Evolutionary conservation across 1,284 basidiomycete species (phyloP).

Genomic region (Ceratobasidium theobromae): DNA sequence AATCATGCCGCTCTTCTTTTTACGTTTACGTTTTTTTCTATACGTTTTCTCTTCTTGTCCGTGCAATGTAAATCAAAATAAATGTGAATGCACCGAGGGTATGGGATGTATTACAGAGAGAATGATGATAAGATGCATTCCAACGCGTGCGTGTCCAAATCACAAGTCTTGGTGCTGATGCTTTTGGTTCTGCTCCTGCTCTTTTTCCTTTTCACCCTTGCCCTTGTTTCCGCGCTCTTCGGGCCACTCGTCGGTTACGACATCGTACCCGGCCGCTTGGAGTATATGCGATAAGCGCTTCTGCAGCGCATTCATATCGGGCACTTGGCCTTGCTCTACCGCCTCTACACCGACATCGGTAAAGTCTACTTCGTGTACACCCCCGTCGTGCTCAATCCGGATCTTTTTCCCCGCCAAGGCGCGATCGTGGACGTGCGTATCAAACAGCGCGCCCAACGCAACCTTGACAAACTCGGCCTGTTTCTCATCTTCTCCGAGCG

Average conservation of each 20-base stretch:
- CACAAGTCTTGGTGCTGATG: not conserved
- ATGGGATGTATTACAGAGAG: conserved; percentile 1
- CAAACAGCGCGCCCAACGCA: conserved; percentile 25
- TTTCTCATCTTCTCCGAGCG: not conserved
- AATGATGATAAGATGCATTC: conserved; percentile 14
- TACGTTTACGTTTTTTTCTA: conserved; percentile 31
- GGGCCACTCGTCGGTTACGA: conserved; percentile 36
- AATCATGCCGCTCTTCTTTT: conserved; percentile 27
- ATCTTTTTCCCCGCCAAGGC: conserved; percentile 22
- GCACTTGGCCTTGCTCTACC: conserved; percentile 24
- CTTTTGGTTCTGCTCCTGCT: not conserved
- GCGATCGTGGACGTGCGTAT: conserved; percentile 5
- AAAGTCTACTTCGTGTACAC: conserved; percentile 34
- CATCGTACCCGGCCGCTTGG: conserved; percentile 50
- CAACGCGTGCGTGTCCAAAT: conserved; percentile 5
- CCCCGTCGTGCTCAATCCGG: conserved; percentile 30
- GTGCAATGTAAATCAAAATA: conserved; percentile 32
- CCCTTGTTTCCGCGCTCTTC: conserved; percentile 10
- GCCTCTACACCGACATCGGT: conserved; percentile 17
- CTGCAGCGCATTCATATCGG: conserved; percentile 40
- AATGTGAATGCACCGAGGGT: conserved; percentile 19
- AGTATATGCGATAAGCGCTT: conserved; percentile 38
- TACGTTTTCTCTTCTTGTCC: conserved; percentile 34
- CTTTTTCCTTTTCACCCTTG: not conserved
- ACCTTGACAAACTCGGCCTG: conserved; percentile 18